phyloP scores from a whole-genome alignment of 1,284 basidiomycete genomes.

The Melanopsichium pennsylvanicum region DNA sequence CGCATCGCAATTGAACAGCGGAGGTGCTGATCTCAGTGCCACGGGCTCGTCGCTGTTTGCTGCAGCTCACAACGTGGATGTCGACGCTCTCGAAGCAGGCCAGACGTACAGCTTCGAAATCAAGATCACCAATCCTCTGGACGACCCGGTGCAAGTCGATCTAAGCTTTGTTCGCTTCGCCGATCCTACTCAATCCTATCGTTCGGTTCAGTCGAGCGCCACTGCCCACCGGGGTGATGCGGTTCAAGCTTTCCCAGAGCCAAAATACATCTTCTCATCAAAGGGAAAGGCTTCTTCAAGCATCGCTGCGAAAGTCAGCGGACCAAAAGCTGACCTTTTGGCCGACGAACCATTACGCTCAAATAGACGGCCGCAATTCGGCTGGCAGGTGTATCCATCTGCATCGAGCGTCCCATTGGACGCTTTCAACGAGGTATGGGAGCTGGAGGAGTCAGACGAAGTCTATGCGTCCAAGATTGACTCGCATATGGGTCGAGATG shows the following conservation, averaged over 20 bases:
- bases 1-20: not conserved
- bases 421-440: conserved; percentile 57
- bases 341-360: not conserved
- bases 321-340: not conserved
- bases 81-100: conserved; percentile 25
- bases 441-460: conserved; percentile 52
- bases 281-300: not conserved
- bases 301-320: not conserved
- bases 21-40: not conserved
- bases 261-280: conserved; percentile 26
- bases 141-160: conserved; percentile 52
- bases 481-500: not conserved
- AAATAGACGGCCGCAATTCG: conserved; percentile 1
- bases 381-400: conserved; percentile 36
- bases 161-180: conserved; percentile 41
- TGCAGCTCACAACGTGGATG: conserved; percentile 30
- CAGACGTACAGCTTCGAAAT: conserved; percentile 51
- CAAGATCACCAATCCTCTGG: conserved; percentile 53
- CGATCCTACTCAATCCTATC: not conserved
- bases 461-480: conserved; percentile 17
- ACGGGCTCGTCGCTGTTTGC: conserved; percentile 6
- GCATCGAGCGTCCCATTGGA: conserved; percentile 36
- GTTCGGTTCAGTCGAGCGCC: not conserved
- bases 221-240: not conserved
- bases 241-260: conserved; percentile 18